Base-by-base conservation (phyloP, 257 asterid species). In the Ilex aquifolium region DNA sequence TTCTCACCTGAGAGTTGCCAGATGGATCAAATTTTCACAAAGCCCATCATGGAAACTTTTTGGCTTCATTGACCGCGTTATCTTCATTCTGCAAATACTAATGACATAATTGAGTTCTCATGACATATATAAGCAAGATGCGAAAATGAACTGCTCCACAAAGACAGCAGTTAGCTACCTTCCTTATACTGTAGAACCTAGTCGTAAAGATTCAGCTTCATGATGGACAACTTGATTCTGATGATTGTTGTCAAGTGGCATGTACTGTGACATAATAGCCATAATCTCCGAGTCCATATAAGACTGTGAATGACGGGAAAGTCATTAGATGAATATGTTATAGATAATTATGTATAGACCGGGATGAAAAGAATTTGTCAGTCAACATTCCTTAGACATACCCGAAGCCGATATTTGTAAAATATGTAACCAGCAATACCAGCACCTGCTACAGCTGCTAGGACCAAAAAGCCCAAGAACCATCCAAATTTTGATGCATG, bases 261-360 rank as follows among this genome's bases (percentile, higher is more conserved):
- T 88, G 74, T 91, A 91, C 72, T 91, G 98, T 0, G 98, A 81
- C 98, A 91, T 91, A 62, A 91, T 88, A 12, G 98, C 98, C 96
- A 88, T 91, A 56, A 91, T 86, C 90, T 91, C 98, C 1, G 95
- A 76, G 79, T 91, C 96, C 98, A 91, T 91, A 70, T 91, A 91
- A 29, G 98, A 88, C 98, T 91, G 84, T 76, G 74, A 44, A 61
- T 15, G 56, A 10, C n/a, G 32, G 5, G 29, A 52, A 44, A 56
- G 27, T 46, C n/a, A 21, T 21, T 21, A 21, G 27, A 21, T 14
- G 9, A 17, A 8, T 36, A 36, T 36, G 42, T 36, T 36, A 36
- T 36, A 4, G 5, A 36, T 4, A 4, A 36, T 36, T 8, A 8
- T 36, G 42, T 4, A 36, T 36, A 36, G 8, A 36, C 8, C 8